Conservation (phyloP, 805 yeast genomes). For the Peterozyma xylosa region DNA sequence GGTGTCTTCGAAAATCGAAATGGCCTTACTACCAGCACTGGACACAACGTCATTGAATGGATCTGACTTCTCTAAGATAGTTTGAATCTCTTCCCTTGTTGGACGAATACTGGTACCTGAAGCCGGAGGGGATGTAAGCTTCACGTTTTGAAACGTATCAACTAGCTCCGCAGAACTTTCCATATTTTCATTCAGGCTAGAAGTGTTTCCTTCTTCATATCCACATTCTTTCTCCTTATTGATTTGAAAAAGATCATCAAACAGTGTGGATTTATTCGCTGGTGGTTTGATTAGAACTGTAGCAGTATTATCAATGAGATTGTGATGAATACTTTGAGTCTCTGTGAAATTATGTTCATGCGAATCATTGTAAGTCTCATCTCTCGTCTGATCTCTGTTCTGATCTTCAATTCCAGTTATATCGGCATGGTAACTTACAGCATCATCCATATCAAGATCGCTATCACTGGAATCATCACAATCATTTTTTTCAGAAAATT, state of each 20-base stretch:
- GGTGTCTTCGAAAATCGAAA: conserved; percentile 31
- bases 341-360: no score
- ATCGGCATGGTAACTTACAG: no score
- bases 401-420: no score
- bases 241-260: conserved; percentile 1
- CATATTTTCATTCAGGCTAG: not conserved
- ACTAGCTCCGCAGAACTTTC: not conserved
- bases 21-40: conserved; percentile 21
- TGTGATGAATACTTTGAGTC: no score
- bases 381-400: no score
- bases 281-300: no score
- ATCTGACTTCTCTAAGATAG: conserved; percentile 31
- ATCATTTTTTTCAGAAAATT: no score
- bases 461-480: no score
- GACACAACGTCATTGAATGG: conserved; percentile 28
- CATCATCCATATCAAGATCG: no score
- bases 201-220: not conserved
- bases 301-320: no score
- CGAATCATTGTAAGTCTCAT: no score
- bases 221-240: not conserved
- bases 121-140: conserved; percentile 6
- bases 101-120: not conserved
- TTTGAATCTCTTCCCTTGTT: conserved; percentile 18
- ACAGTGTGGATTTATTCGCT: not conserved
- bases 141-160: conserved; percentile 3